Percentiles rank a stretch among this genome's conserved stretches.
These are phyloP conservation scores for Plenodomus lindquistii DNA, from an alignment of 2,329 filamentous ascomycete genomes.

Conservation along the genomic window DNA sequence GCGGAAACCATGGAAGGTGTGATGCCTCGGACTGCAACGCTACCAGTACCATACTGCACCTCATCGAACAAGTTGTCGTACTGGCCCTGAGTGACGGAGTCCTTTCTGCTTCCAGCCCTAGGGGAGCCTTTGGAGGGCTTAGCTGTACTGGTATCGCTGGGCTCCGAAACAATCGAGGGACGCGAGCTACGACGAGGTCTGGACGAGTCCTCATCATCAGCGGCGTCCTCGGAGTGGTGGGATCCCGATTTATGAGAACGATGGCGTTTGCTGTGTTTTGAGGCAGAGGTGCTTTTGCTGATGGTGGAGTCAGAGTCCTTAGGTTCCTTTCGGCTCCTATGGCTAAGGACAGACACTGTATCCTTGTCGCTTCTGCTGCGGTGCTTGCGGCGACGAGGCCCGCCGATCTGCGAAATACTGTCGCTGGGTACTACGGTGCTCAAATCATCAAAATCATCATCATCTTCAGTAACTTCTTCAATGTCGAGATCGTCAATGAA, in stretches of 20 bases:
- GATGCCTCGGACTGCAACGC: constrained; percentile 40
- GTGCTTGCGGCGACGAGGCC: constrained; percentile 37
- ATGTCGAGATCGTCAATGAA: constrained; percentile 45
- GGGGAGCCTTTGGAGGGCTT: constrained; percentile 27
- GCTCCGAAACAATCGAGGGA: constrained; percentile 33
- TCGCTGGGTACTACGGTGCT: constrained; percentile 53
- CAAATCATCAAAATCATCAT: constrained; percentile 43
- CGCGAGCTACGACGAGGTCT: constrained; percentile 22
- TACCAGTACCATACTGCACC: constrained; percentile 35
- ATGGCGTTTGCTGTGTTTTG: constrained; percentile 30
- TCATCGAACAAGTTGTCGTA: constrained; percentile 36
- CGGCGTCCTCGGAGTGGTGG: constrained; percentile 21
- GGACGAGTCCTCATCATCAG: constrained; percentile 20
- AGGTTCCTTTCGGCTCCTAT: constrained; percentile 8
- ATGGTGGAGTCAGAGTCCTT: constrained; percentile 23
- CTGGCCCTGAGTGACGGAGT: constrained; percentile 33
- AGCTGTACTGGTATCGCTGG: constrained; percentile 42
- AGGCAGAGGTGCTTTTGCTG: constrained; percentile 33
- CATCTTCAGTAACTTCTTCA: constrained; percentile 34
- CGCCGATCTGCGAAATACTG: constrained; percentile 49
- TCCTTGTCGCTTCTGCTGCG: constrained; percentile 10
- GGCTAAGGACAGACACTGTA: constrained; percentile 9
- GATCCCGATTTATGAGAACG: constrained; percentile 30
- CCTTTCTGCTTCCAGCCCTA: constrained; percentile 28
- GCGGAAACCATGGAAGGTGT: constrained; percentile 45